Percentiles rank a stretch among this genome's conserved stretches.
Conservation (phyloP, 495 filamentous ascomycete genomes). For the Mytilinidion resinicola region DNA sequence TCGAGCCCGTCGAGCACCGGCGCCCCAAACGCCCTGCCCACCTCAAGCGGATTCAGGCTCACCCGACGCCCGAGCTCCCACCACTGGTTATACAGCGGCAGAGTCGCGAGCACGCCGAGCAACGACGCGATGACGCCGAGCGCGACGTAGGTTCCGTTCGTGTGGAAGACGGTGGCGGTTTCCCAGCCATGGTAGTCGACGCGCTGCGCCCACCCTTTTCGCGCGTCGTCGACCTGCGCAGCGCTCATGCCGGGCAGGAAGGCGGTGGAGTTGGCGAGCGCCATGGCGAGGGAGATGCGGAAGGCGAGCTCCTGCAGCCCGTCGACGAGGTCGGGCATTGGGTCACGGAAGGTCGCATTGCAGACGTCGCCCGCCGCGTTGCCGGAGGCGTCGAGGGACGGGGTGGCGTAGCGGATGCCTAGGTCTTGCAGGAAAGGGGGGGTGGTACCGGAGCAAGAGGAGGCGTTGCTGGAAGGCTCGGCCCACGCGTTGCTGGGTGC, state of each 20-base stretch:
- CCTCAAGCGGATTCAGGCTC: constrained; percentile 20
- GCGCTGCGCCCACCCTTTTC: constrained; percentile 2
- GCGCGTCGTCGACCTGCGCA: not conserved
- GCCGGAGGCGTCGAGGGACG: not conserved
- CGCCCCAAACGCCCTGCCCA: constrained; percentile 22
- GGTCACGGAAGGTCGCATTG: constrained; percentile 13
- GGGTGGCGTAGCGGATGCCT: constrained; percentile 13
- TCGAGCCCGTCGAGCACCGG: constrained; percentile 20
- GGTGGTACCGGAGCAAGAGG: constrained; percentile 3
- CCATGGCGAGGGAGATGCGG: constrained; percentile 19
- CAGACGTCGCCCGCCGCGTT: not conserved
- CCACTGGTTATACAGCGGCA: constrained; percentile 18
- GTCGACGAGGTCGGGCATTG: constrained; percentile 16
- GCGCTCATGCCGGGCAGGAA: constrained; percentile 1
- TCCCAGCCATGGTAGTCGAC: constrained; percentile 1
- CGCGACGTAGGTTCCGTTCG: not conserved
- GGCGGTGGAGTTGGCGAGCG: constrained; percentile 1
- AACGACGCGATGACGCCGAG: constrained; percentile 13
- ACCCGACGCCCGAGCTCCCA: constrained; percentile 20
- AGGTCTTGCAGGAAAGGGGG: constrained; percentile 9
- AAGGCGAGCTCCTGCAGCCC: constrained; percentile 17
- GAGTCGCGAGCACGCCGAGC: constrained; percentile 4
- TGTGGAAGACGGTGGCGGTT: constrained; percentile 1
- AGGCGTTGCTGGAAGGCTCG: not conserved
- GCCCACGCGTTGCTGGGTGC: not conserved